Conservation (phyloP, 2,329 filamentous ascomycete species). For the Monosporascus sp. region DNA sequence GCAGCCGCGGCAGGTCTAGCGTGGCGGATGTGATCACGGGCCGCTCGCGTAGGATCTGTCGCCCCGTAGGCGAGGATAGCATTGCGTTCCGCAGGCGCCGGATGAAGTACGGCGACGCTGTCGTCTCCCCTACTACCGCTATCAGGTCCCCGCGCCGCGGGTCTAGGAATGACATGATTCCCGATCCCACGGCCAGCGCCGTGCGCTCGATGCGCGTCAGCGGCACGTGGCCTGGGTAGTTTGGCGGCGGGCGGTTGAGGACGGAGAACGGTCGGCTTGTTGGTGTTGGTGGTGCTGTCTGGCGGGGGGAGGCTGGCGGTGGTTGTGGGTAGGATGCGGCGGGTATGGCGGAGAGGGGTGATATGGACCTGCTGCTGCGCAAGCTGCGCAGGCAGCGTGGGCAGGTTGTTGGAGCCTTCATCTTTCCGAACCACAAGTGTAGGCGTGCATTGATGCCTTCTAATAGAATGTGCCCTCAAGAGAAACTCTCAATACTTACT, state of each 20-base stretch:
- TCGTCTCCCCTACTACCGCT: conserved; percentile 88
- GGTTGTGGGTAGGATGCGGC: neutral
- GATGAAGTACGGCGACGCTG: conserved; percentile 92
- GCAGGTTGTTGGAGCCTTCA: neutral
- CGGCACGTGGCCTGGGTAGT: conserved; percentile 89
- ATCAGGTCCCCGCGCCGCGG: conserved; percentile 88
- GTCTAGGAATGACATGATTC: conserved; percentile 61
- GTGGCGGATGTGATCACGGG: conserved; percentile 81
- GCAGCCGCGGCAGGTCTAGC: conserved; percentile 62
- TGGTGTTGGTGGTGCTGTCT: neutral
- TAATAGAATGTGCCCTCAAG: neutral
- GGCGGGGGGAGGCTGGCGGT: neutral
- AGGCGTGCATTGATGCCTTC: neutral
- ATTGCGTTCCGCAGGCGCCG: conserved; percentile 86
- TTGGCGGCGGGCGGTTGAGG: conserved; percentile 77
- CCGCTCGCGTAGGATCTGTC: conserved; percentile 83
- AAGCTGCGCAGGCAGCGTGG: neutral
- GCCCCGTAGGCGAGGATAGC: conserved; percentile 77
- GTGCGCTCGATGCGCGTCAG: conserved; percentile 73
- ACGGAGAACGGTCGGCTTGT: conserved; percentile 60
- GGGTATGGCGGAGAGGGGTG: neutral
- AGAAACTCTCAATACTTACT: no score
- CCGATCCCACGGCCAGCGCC: conserved; percentile 62
- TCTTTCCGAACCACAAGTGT: neutral
- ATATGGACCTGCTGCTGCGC: neutral